These are phyloP conservation scores for Boletus rubroflammeus DNA, from an alignment of 768 basidiomycete species.

Conservation along the genomic window DNA sequence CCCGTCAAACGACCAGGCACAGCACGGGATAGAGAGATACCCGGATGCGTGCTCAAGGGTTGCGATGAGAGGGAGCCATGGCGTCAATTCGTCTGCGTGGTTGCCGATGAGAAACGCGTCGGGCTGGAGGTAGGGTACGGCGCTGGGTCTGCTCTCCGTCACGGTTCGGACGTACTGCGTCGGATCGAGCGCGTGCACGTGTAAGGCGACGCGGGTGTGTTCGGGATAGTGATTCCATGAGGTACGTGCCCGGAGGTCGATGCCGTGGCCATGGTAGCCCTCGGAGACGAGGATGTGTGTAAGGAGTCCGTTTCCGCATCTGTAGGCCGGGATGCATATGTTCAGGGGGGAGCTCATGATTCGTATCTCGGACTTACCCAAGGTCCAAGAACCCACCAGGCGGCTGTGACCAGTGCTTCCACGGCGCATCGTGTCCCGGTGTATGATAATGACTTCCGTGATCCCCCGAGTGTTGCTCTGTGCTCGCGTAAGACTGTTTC, in stretches of 20 bases:
- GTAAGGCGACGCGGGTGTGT: slow-evolving; percentile 55
- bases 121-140: slow-evolving; percentile 33
- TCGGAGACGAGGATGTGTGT: slow-evolving; percentile 82
- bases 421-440: slow-evolving; percentile 36
- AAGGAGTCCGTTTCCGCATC: slow-evolving; percentile 90
- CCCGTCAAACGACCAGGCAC: slow-evolving; percentile 76
- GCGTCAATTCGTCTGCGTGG: slow-evolving; percentile 95
- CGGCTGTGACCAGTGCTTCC: slow-evolving; percentile 76
- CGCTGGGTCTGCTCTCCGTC: background rate
- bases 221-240: slow-evolving; percentile 82
- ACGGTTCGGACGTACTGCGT: slow-evolving; percentile 2
- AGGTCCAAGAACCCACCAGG: slow-evolving; percentile 86
- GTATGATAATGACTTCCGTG: background rate
- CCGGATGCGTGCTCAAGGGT: slow-evolving; percentile 58
- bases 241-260: slow-evolving; percentile 80
- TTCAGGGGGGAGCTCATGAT: background rate
- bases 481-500: slow-evolving; percentile 60
- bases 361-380: slow-evolving; percentile 47
- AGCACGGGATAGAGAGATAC: slow-evolving; percentile 87
- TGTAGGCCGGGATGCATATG: slow-evolving; percentile 24
- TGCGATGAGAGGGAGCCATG: slow-evolving; percentile 86
- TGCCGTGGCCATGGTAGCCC: slow-evolving; percentile 80
- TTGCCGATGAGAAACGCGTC: slow-evolving; percentile 85
- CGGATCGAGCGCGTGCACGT: slow-evolving; percentile 73
- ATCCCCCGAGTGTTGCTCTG: background rate